Evolutionary conservation across 1,139 yeast species (phyloP).

Genomic region (Casaregolazyma lundiana): DNA sequence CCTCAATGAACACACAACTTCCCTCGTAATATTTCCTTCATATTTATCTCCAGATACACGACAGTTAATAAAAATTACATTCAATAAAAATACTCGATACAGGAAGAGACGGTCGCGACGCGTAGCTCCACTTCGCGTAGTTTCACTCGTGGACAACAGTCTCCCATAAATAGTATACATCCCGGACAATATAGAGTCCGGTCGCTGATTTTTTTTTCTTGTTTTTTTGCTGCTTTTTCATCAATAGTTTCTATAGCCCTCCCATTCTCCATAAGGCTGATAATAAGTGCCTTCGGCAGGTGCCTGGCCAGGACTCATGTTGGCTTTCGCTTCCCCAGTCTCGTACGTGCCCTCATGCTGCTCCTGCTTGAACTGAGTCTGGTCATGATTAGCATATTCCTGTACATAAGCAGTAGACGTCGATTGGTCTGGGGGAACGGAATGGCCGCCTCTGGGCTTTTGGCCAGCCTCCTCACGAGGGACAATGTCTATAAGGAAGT

Average conservation of each 20-base stretch:
- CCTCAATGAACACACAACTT: too few species aligned
- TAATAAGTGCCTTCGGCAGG: neutral
- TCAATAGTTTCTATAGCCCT: neutral
- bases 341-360: constrained; percentile 5
- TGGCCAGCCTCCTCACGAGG: constrained; percentile 52
- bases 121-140: too few species aligned
- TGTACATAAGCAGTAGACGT: constrained; percentile 1
- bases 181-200: neutral
- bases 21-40: neutral
- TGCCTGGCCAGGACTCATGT: neutral
- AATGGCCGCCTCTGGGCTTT: constrained; percentile 7
- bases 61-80: neutral
- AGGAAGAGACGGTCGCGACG: neutral
- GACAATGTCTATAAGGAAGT: constrained; percentile 89
- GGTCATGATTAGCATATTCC: constrained; percentile 1
- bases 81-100: constrained; percentile 1
- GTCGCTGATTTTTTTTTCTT: neutral
- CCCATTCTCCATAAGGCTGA: neutral
- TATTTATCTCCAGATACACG: too few species aligned
- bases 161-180: constrained; percentile 1
- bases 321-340: neutral
- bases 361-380: constrained; percentile 5
- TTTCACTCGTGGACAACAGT: too few species aligned
- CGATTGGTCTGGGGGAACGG: neutral
- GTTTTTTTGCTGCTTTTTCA: neutral